These are phyloP conservation scores for Neoboletus magnificus DNA, from an alignment of 768 basidiomycete genomes.

Conservation along the genomic window DNA sequence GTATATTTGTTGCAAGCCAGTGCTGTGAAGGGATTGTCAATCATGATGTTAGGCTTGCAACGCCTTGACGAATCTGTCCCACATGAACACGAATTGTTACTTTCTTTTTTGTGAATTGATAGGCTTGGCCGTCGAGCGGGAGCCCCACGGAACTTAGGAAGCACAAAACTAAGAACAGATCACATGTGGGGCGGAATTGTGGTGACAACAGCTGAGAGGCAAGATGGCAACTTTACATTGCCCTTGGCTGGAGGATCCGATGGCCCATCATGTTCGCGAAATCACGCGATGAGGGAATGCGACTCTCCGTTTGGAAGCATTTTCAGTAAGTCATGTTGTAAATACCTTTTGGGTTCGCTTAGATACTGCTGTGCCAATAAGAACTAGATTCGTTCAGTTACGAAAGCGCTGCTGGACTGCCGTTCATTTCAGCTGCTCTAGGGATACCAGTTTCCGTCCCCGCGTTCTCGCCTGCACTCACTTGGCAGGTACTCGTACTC, in stretches of 20 bases:
- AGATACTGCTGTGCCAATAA: not conserved
- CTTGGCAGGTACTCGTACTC: not conserved
- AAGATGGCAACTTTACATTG: not conserved
- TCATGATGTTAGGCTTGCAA: not conserved
- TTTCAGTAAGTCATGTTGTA: not conserved
- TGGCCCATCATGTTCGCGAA: not conserved
- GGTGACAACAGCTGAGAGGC: not conserved
- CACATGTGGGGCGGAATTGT: not conserved
- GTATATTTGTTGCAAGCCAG: not conserved
- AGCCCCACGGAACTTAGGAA: not conserved
- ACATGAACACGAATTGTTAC: not conserved
- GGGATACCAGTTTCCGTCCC: not conserved
- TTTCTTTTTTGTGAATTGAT: not conserved
- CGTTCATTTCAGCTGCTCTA: not conserved
- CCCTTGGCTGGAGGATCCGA: not conserved
- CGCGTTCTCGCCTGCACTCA: not conserved
- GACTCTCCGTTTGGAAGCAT: not conserved
- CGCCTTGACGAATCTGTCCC: not conserved
- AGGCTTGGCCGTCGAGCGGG: not conserved
- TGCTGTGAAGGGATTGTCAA: not conserved
- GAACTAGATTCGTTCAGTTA: not conserved
- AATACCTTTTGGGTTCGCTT: not conserved
- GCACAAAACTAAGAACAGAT: too few relatives aligned
- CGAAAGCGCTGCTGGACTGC: not conserved
- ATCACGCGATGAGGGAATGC: not conserved